Percentiles rank a stretch among this genome's conserved stretches.
phyloP scores from a whole-genome alignment of 148 eudicot species.

The Fagopyrum homotropicum region DNA sequence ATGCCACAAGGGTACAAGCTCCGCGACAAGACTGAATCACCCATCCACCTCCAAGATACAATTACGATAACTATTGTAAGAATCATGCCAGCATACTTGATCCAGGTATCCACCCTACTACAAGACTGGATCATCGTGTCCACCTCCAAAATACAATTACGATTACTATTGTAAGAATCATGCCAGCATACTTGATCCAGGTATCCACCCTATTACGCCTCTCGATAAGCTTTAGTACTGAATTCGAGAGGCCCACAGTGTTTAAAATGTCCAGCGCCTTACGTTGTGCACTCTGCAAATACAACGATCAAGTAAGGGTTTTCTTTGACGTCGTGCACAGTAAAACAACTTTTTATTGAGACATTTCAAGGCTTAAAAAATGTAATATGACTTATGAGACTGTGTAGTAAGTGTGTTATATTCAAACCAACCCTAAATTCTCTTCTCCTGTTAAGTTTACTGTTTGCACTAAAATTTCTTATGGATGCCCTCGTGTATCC shows the following conservation, averaged over 20 bases:
- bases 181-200: conserved; percentile 80
- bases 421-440: no score
- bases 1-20: not conserved
- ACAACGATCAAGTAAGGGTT: not conserved
- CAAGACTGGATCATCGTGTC: conserved; percentile 34
- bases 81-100: conserved; percentile 74
- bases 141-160: conserved; percentile 71
- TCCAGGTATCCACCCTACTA: conserved; percentile 50
- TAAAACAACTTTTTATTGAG: no score
- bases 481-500: not conserved
- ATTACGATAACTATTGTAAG: conserved; percentile 55
- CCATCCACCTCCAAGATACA: conserved; percentile 74
- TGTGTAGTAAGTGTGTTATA: no score
- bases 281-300: conserved; percentile 81
- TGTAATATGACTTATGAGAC: no score
- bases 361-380: no score
- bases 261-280: conserved; percentile 75
- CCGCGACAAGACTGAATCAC: conserved; percentile 12
- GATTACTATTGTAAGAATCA: conserved; percentile 59
- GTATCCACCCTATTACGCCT: conserved; percentile 73
- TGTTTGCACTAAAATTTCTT: not conserved
- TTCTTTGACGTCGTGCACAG: no score
- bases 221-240: conserved; percentile 68
- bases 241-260: conserved; percentile 76
- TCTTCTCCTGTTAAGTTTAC: no score